Base-by-base conservation (phyloP, 2,329 filamentous ascomycete genomes). In the Calonectria pteridis region DNA sequence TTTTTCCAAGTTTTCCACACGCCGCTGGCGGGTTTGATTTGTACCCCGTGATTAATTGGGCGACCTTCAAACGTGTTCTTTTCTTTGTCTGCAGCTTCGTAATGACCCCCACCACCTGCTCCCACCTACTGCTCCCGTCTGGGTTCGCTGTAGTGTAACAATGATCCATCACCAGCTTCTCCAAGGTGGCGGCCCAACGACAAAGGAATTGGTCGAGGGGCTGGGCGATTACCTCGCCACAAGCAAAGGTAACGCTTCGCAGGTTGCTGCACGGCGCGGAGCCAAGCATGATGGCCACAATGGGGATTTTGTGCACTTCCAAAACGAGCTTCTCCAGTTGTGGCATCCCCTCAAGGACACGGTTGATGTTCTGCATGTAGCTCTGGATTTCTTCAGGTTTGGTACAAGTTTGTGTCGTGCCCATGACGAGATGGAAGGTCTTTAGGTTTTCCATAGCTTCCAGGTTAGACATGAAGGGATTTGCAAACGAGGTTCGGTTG, bases 251-350 rank as follows among this genome's bases (percentile, higher is more conserved):
- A 6, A 63, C 50, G 16, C 28, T 62, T 4, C 62, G 51, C 1
- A 73, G 35, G 3, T 43, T 51, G 6, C 5, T 13, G 2, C 43
- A 70, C 4, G 40, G 62, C 4, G 66, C 20, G 4, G 43, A 14
- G 3, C 62, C 58, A 1, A 67, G 51, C 10, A 73, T 50, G 7
- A 51, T 33, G 16, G 6, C 31, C 3, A 70, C 16, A 7, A 33
- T 43, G 4, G 40, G 26, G 33, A 70, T 62, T 4, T 28, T 35
- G 33, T 70, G 67, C 6, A 46, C 20, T 20, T 73, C 71, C 6
- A 73, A 28, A 13, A 67, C 26, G 0, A 73, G 51, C 20, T 70
- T 35, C 51, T 73, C 50, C 11, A 73, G 40, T 2, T 63, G 50
- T 1, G 67, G 67, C 62, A 73, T 70, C 6, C 35, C n/a, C 1